Evolutionary conservation across 2,329 filamentous ascomycete species (phyloP).

Genomic region (Drechslerella stenobrocha): DNA sequence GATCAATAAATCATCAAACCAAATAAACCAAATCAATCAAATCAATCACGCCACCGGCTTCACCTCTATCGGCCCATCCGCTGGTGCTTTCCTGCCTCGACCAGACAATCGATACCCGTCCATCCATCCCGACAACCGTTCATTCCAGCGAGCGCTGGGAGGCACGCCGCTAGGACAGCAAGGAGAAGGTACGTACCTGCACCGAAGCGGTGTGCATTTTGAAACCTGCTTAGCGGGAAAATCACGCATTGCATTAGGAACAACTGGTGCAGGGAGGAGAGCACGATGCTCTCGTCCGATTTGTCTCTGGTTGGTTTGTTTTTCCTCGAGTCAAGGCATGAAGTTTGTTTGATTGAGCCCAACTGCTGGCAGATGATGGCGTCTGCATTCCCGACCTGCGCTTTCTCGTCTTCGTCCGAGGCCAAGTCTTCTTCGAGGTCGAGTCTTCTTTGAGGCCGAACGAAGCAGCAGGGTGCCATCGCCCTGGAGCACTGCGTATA

Average conservation of each 20-base stretch:
- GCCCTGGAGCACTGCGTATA: too few relatives aligned
- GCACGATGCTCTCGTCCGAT: slow-evolving; percentile 22
- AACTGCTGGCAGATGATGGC: slow-evolving; percentile 2
- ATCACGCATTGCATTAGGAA: slow-evolving; percentile 47
- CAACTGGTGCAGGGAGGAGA: slow-evolving; percentile 43
- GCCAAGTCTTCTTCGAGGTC: not conserved
- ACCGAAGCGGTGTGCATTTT: slow-evolving; percentile 33
- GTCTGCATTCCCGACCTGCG: too few relatives aligned
- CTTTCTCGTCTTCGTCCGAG: too few relatives aligned
- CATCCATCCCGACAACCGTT: not conserved
- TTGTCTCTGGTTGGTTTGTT: not conserved
- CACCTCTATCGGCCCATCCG: not conserved
- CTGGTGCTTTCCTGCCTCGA: not conserved
- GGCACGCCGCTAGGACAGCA: slow-evolving; percentile 45
- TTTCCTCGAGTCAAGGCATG: not conserved
- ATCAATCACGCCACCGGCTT: slow-evolving; percentile 3
- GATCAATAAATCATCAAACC: too few relatives aligned
- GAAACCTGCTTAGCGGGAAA: slow-evolving; percentile 49
- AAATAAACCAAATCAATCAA: too few relatives aligned
- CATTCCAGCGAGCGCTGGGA: slow-evolving; percentile 2
- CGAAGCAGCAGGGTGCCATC: too few relatives aligned
- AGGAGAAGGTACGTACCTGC: slow-evolving; percentile 49
- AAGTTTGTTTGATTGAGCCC: not conserved
- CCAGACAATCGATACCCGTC: not conserved
- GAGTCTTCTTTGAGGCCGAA: too few relatives aligned